Conservation (phyloP, 306 rosid genomes). For the Gastrolobium villosum region DNA sequence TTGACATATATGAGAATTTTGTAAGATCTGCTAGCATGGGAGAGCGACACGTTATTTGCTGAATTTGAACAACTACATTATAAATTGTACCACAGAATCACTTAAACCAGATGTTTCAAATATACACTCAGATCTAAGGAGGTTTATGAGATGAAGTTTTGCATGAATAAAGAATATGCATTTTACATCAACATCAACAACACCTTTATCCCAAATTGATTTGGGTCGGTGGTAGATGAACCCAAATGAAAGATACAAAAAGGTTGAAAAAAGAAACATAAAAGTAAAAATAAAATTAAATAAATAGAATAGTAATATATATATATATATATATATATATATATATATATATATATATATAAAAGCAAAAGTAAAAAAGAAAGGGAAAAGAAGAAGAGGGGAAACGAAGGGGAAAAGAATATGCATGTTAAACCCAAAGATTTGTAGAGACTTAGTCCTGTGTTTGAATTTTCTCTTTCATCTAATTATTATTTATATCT, state of each 20-base stretch:
- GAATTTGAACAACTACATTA: slow-evolving; percentile 32
- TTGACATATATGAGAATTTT: slow-evolving; percentile 24
- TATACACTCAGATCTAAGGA: slow-evolving; percentile 4
- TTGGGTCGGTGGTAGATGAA: too few relatives aligned
- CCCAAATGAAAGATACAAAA: too few relatives aligned
- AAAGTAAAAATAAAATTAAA: too few relatives aligned
- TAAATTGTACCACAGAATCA: slow-evolving; percentile 17
- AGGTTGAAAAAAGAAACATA: too few relatives aligned
- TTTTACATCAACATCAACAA: too few relatives aligned
- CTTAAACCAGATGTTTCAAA: not conserved
- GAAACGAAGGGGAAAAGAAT: too few relatives aligned
- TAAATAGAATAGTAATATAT: too few relatives aligned
- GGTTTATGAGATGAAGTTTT: slow-evolving; percentile 18
- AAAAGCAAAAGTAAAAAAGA: too few relatives aligned
- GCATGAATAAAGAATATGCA: not conserved
- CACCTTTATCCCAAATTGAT: too few relatives aligned
- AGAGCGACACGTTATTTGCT: slow-evolving; percentile 21
- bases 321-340: too few relatives aligned
- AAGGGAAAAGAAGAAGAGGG: too few relatives aligned
- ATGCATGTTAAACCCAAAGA: slow-evolving; percentile 25
- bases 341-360: too few relatives aligned
- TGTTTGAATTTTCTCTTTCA: slow-evolving; percentile 22
- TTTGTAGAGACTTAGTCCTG: slow-evolving; percentile 16
- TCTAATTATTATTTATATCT: slow-evolving; percentile 43
- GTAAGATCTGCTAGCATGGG: slow-evolving; percentile 8